Percentiles rank a stretch among this genome's conserved stretches.
These are phyloP conservation scores for Catharanthus roseus DNA, from an alignment of 257 asterid genomes.

Conservation along the genomic window DNA sequence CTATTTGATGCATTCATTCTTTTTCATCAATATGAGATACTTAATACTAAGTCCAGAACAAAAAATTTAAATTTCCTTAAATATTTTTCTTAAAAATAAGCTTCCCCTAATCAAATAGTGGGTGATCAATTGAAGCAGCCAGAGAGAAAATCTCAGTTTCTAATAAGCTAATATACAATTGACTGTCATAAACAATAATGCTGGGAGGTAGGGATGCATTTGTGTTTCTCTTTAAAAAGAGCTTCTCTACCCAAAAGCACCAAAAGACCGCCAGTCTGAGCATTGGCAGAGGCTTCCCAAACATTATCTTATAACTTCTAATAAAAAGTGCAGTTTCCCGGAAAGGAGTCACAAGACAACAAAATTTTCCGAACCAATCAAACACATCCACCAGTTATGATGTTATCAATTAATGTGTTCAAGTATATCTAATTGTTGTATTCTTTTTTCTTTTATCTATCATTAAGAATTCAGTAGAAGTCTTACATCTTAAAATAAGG, in stretches of 20 bases:
- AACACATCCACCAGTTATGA: background rate
- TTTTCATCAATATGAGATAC: no score
- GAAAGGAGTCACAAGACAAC: background rate
- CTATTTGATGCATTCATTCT: background rate
- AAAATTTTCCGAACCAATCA: no score
- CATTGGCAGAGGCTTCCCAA: background rate
- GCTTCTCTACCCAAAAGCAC: background rate
- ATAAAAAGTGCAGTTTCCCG: background rate
- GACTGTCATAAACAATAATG: background rate
- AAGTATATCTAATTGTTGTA: background rate
- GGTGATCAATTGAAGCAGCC: background rate
- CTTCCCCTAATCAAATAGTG: background rate
- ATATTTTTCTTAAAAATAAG: no score
- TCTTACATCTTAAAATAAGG: no score
- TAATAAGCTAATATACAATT: no score
- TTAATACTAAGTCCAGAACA: background rate
- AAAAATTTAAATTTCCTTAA: background rate
- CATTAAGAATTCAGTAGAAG: background rate
- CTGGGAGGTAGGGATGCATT: background rate
- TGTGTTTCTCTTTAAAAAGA: no score
- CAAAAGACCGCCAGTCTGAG: background rate
- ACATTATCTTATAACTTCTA: background rate
- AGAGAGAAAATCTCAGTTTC: background rate
- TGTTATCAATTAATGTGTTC: background rate
- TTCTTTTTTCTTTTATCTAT: no score